Percentiles rank a stretch among this genome's conserved stretches.
Conservation (phyloP, 371 early-diverging fungal genomes). For the Sporodiniella umbellata region DNA sequence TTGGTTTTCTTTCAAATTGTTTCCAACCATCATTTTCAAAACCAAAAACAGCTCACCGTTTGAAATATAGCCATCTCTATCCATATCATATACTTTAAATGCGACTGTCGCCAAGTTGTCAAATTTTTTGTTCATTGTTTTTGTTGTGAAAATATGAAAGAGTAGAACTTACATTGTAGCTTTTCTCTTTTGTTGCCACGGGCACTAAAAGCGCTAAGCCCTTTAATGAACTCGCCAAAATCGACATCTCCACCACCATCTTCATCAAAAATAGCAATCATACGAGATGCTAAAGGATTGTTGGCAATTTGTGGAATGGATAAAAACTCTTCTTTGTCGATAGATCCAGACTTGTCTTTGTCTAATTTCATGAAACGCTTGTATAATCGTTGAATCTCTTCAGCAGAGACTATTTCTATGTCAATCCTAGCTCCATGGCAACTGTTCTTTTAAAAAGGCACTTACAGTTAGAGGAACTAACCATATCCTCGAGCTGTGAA, state of each 20-base stretch:
- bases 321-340: constrained; percentile 95
- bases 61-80: constrained; percentile 95
- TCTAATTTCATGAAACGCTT: constrained; percentile 96
- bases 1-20: constrained; percentile 90
- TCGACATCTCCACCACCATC: constrained; percentile 98
- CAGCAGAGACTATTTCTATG: constrained; percentile 81
- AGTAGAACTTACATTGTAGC: constrained; percentile 69
- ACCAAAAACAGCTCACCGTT: constrained; percentile 97
- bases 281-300: constrained; percentile 93
- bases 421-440: too few relatives aligned
- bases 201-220: constrained; percentile 88
- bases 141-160: background rate
- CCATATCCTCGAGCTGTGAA: constrained; percentile 53
- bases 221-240: constrained; percentile 95
- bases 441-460: too few relatives aligned
- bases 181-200: constrained; percentile 93
- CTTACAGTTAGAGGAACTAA: constrained; percentile 51
- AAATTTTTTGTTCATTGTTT: too few relatives aligned
- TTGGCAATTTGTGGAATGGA: constrained; percentile 92
- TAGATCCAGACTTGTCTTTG: constrained; percentile 91
- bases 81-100: constrained; percentile 99
- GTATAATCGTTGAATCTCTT: constrained; percentile 95
- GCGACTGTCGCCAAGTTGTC: too few relatives aligned
- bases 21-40: constrained; percentile 97
- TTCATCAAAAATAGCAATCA: constrained; percentile 95